Base-by-base conservation (phyloP, 768 basidiomycete genomes). In the Melanogaster broomeanus region DNA sequence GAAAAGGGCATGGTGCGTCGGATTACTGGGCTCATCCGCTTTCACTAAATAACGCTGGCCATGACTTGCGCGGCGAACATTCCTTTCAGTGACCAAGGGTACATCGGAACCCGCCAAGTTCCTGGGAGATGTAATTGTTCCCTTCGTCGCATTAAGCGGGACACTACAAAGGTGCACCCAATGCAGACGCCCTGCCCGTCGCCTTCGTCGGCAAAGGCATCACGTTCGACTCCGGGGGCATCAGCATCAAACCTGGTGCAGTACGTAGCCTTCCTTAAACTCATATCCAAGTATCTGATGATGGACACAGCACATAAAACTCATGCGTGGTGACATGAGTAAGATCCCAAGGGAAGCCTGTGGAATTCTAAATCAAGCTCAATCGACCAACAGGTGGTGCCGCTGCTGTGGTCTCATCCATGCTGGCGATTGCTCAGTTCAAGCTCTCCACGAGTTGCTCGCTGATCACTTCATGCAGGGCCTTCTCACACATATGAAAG, bases 311-410 rank as follows among this genome's bases (percentile, higher is more conserved):
- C 80, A 73, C 50, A 93, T 92, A 90, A 90, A 91, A 66, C 68
- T 82, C 5, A 91, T 92, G 89, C 81, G 89, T 35, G 91, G 79
- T 2, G 91, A 93, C 61, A 93, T 93, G 92, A 92, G 90, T 78
- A 66, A 51, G 68, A 40, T 40, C 30, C n/a, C 8, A 2, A n/a
- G 13, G 24, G 30, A 21, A 9, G 12, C 22, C 31, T 24, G 13
- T 3, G 11, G 40, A 33, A 28, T 9, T 16, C 19, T 31, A 13
- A 16, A 8, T 2, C n/a, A 27, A 39, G 46, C 48, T 48, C 27
- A 45, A 18, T 44, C 21, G 35, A 22, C 28, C 30, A 6, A 30
- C 40, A 84, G 84, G 86, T 54, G 90, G 90, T 47, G 92, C 92
- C 5, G 91, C 92, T 2, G 77, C 87, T 1, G 88, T 93, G 13